Conservation (phyloP, 768 basidiomycete species). For the Collybia sp. region DNA sequence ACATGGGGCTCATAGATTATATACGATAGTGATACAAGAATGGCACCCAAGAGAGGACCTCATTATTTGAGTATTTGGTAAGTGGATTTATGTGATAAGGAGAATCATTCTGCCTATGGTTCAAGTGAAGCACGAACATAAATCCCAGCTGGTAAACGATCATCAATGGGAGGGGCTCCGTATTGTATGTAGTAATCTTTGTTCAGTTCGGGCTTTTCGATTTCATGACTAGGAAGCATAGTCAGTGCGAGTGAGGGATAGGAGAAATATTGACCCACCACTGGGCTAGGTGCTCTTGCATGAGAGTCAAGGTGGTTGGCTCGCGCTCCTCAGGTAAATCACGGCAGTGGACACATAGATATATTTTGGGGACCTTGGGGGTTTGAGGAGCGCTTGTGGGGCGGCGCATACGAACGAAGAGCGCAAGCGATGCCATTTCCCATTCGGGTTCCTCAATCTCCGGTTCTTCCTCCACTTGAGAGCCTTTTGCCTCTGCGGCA, state of each 20-base stretch:
- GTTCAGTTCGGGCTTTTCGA: conserved; percentile 12
- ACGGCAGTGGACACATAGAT: conserved; percentile 34
- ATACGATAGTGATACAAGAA: no score
- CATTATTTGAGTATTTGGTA: no score
- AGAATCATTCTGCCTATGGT: not conserved
- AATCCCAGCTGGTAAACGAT: not conserved
- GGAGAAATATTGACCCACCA: conserved; percentile 10
- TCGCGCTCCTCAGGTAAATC: conserved; percentile 31
- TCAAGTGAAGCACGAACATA: not conserved
- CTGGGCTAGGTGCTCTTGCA: conserved; percentile 25
- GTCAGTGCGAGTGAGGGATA: not conserved
- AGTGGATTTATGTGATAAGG: no score
- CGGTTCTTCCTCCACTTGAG: not conserved
- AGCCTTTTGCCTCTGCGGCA: not conserved
- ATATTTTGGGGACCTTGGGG: conserved; percentile 9
- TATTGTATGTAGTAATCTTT: conserved; percentile 24
- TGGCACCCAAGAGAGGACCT: no score
- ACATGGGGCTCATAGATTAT: no score
- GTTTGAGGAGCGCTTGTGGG: not conserved
- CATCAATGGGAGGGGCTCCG: conserved; percentile 8
- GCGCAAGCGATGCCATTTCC: no score
- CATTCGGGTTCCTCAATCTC: no score
- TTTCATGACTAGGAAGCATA: conserved; percentile 13
- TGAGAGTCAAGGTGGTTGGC: conserved; percentile 17
- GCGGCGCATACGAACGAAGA: not conserved